Conservation (phyloP, 345 rosid species). For the Gossypium rotundifolium region DNA sequence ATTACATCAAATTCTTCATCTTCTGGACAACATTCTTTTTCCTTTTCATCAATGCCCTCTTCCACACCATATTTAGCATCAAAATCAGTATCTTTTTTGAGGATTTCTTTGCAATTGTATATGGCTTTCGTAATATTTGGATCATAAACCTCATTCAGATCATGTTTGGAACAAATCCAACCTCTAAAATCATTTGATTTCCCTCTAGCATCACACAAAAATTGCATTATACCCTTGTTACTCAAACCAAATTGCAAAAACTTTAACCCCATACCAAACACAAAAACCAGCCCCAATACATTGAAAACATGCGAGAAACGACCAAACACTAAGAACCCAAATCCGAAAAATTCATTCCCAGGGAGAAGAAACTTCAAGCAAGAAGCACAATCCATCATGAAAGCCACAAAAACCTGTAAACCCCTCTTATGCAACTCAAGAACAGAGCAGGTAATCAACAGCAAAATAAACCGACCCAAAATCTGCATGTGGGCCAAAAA, state of each 20-base stretch:
- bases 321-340: slow-evolving; percentile 3
- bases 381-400: slow-evolving; percentile 8
- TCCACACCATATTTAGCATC: slow-evolving; percentile 6
- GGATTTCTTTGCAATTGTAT: slow-evolving; percentile 22
- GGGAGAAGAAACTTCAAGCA: slow-evolving; percentile 6
- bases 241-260: slow-evolving; percentile 10
- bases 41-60: slow-evolving; percentile 19
- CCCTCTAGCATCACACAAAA: slow-evolving; percentile 12
- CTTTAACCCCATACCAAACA: slow-evolving; percentile 11
- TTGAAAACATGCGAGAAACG: slow-evolving; percentile 4
- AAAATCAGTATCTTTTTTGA: slow-evolving; percentile 1
- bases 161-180: slow-evolving; percentile 17
- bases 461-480: slow-evolving; percentile 20
- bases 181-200: slow-evolving; percentile 17
- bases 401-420: slow-evolving; percentile 7
- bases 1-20: slow-evolving; percentile 48
- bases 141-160: slow-evolving; percentile 14
- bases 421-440: slow-evolving; percentile 25
- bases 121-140: slow-evolving; percentile 14
- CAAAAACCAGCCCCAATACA: slow-evolving; percentile 13
- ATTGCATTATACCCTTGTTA: background rate
- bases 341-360: slow-evolving; percentile 5
- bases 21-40: slow-evolving; percentile 33
- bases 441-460: slow-evolving; percentile 29
- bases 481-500: slow-evolving; percentile 23